Evolutionary conservation across 805 yeast species (phyloP).

Genomic region (Priceomyces fermenticarens): DNA sequence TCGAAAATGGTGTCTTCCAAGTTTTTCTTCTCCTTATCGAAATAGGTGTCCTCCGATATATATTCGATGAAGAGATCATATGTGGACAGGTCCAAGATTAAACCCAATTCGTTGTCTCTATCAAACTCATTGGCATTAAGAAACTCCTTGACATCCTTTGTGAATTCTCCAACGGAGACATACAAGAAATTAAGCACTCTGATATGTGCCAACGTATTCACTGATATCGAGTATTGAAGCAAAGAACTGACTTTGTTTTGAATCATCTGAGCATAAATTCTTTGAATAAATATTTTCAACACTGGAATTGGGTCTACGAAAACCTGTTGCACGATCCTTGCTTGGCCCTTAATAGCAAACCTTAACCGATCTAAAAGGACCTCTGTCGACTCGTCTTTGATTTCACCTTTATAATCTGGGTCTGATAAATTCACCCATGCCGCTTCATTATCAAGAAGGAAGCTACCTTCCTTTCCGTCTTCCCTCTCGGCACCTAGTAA

Average conservation of each 20-base stretch:
- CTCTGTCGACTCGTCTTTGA: slow-evolving; percentile 52
- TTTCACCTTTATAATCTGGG: slow-evolving; percentile 48
- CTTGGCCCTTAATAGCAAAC: slow-evolving; percentile 65
- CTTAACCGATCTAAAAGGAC: slow-evolving; percentile 50
- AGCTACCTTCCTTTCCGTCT: slow-evolving; percentile 30
- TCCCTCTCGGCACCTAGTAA: slow-evolving; percentile 51
- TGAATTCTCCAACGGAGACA: slow-evolving; percentile 54
- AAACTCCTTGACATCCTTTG: slow-evolving; percentile 62
- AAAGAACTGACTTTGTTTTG: slow-evolving; percentile 55
- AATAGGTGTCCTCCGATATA: slow-evolving; percentile 63
- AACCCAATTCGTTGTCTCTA: slow-evolving; percentile 41
- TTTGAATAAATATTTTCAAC: slow-evolving; percentile 64
- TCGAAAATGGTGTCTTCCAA: slow-evolving; percentile 52
- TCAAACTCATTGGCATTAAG: slow-evolving; percentile 48
- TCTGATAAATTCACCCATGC: slow-evolving; percentile 62
- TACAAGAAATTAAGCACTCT: slow-evolving; percentile 71
- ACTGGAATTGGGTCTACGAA: slow-evolving; percentile 72
- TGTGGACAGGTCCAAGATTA: slow-evolving; percentile 65
- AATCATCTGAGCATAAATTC: slow-evolving; percentile 72
- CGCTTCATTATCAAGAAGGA: slow-evolving; percentile 39
- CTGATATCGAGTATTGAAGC: slow-evolving; percentile 59
- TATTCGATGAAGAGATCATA: slow-evolving; percentile 73
- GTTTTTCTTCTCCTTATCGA: slow-evolving; percentile 66
- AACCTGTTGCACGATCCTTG: slow-evolving; percentile 68
- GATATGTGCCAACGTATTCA: slow-evolving; percentile 68